These are phyloP conservation scores for Cicer cuneatum DNA, from an alignment of 306 rosid species.

Conservation along the genomic window DNA sequence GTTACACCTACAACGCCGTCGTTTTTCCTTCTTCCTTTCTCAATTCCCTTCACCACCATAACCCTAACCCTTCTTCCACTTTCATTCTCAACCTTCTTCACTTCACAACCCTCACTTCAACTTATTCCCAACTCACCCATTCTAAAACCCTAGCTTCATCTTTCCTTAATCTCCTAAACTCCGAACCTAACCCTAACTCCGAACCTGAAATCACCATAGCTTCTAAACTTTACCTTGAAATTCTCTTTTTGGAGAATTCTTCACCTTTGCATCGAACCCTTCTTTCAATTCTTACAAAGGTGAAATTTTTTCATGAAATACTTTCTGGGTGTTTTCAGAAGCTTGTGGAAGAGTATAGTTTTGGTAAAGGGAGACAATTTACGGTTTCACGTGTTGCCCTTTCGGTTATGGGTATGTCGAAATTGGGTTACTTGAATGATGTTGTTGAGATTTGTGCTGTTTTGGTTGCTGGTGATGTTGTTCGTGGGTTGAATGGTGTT, in stretches of 20 bases:
- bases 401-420: constrained; percentile 79
- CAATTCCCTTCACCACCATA: constrained; percentile 44
- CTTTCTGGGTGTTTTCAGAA: constrained; percentile 52
- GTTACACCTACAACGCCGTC: constrained; percentile 89
- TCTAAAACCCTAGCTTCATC: constrained; percentile 61
- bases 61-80: constrained; percentile 34
- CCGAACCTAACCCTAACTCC: constrained; percentile 39
- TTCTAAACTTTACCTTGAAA: constrained; percentile 62
- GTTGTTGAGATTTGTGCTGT: constrained; percentile 72
- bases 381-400: constrained; percentile 71
- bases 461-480: constrained; percentile 63
- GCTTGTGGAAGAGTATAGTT: constrained; percentile 54
- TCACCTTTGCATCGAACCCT: constrained; percentile 74
- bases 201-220: constrained; percentile 47
- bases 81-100: constrained; percentile 34
- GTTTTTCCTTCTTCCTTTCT: constrained; percentile 67
- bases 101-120: constrained; percentile 63
- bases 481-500: constrained; percentile 57
- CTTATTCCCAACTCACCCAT: constrained; percentile 69
- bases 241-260: constrained; percentile 77
- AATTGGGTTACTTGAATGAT: constrained; percentile 68
- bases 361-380: constrained; percentile 58
- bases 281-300: constrained; percentile 65
- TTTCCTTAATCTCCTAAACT: constrained; percentile 54
- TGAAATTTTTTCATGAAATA: constrained; percentile 42